phyloP scores from a whole-genome alignment of 2,329 filamentous ascomycete species.

The Dothiorella sarmentorum region DNA sequence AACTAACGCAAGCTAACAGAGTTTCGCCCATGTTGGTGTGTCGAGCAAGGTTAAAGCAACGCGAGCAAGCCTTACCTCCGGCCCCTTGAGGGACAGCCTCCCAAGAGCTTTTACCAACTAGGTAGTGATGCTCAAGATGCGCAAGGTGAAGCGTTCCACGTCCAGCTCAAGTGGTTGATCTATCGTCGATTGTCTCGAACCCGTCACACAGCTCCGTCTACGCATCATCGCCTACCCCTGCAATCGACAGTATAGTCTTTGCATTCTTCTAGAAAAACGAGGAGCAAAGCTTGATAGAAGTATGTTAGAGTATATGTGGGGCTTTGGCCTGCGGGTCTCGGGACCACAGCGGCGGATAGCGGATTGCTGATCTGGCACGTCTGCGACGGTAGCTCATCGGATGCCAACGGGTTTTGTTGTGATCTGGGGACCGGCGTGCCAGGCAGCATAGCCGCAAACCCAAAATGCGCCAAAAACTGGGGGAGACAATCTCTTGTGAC shows the following conservation, averaged over 20 bases:
- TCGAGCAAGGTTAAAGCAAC: neutral
- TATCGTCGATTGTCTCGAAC: neutral
- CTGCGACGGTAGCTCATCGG: too few relatives aligned
- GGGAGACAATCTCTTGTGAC: neutral
- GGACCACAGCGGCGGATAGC: neutral
- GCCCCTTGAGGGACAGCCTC: neutral
- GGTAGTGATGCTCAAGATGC: neutral
- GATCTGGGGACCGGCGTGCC: neutral
- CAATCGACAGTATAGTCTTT: too few relatives aligned
- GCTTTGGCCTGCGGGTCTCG: neutral
- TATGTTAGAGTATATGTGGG: neutral
- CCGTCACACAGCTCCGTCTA: neutral
- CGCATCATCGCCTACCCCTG: neutral
- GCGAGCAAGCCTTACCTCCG: neutral
- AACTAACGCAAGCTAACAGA: neutral
- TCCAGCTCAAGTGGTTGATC: neutral
- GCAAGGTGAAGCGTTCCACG: neutral
- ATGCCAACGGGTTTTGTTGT: too few relatives aligned
- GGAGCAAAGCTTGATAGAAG: neutral
- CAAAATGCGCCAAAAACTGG: constrained; percentile 8
- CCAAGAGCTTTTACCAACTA: neutral
- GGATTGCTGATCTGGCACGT: neutral
- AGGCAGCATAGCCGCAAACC: neutral
- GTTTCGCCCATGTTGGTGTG: neutral
- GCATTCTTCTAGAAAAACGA: neutral